Percentiles rank a stretch among this genome's conserved stretches.
These are phyloP conservation scores for Cytospora leucostoma DNA, from an alignment of 2,329 filamentous ascomycete species.

Conservation along the genomic window DNA sequence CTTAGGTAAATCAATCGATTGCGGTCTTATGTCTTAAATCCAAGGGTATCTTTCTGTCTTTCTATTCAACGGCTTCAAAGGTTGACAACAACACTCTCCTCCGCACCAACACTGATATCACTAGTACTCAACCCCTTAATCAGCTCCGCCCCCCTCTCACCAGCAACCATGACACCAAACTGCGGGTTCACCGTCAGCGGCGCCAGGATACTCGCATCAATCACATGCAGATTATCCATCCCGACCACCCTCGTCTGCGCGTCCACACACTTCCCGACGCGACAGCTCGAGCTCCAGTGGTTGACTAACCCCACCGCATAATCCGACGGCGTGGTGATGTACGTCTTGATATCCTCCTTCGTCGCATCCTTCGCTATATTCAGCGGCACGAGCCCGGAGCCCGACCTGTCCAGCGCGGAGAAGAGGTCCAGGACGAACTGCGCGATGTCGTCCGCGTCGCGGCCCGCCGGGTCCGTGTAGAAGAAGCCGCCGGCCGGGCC, in stretches of 20 bases:
- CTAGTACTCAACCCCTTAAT: slow-evolving; percentile 35
- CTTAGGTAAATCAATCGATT: not conserved
- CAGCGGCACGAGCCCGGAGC: slow-evolving; percentile 44
- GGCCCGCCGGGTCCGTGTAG: slow-evolving; percentile 44
- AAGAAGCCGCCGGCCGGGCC: slow-evolving; percentile 46
- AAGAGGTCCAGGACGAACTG: slow-evolving; percentile 54
- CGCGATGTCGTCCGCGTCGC: slow-evolving; percentile 51
- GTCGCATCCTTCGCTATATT: slow-evolving; percentile 50
- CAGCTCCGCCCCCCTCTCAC: slow-evolving; percentile 52
- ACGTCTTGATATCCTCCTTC: slow-evolving; percentile 49
- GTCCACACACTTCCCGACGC: slow-evolving; percentile 53
- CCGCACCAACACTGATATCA: not conserved
- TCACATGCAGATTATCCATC: slow-evolving; percentile 52
- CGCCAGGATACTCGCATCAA: slow-evolving; percentile 51
- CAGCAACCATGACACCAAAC: slow-evolving; percentile 56
- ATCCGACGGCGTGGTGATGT: slow-evolving; percentile 49
- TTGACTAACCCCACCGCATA: slow-evolving; percentile 54
- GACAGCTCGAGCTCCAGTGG: slow-evolving; percentile 56
- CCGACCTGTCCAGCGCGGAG: slow-evolving; percentile 42
- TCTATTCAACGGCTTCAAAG: not conserved
- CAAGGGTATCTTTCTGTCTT: not conserved
- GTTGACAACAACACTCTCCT: not conserved
- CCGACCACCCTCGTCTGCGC: slow-evolving; percentile 48
- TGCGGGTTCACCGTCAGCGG: slow-evolving; percentile 57
- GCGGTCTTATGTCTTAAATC: not conserved